phyloP scores from a whole-genome alignment of 345 rosid genomes.

The Salix koriyanagi region DNA sequence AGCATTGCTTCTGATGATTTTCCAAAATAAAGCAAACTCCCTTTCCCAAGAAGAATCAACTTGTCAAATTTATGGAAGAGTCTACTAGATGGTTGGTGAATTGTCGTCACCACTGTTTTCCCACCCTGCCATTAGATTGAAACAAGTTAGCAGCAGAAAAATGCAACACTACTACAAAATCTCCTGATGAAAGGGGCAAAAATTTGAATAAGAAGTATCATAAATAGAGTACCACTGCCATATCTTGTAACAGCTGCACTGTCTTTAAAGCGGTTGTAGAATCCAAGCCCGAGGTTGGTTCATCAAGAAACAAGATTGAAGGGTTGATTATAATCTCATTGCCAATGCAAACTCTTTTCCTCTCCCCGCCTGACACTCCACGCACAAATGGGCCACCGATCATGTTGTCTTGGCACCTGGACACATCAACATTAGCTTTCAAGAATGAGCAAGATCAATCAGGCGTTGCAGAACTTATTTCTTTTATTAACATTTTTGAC shows the following conservation, averaged over 20 bases:
- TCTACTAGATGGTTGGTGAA: conserved; percentile 97
- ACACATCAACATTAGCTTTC: background rate
- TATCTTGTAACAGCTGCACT: conserved; percentile 77
- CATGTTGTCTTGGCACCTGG: conserved; percentile 91
- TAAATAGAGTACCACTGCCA: conserved; percentile 59
- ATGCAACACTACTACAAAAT: background rate
- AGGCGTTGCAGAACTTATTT: background rate
- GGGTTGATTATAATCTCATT: conserved; percentile 93
- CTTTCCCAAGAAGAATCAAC: conserved; percentile 89
- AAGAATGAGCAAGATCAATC: background rate
- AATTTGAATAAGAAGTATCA: background rate
- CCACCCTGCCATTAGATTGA: conserved; percentile 59
- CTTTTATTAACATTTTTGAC: background rate
- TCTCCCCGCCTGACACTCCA: conserved; percentile 95
- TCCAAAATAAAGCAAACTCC: conserved; percentile 85
- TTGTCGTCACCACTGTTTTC: conserved; percentile 87
- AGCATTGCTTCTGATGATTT: conserved; percentile 79
- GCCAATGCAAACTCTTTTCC: conserved; percentile 94
- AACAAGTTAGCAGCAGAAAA: conserved; percentile 2
- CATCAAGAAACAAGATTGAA: conserved; percentile 86
- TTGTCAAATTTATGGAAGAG: conserved; percentile 90
- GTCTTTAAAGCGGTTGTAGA: conserved; percentile 91
- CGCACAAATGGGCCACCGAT: conserved; percentile 95
- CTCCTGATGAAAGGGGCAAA: background rate
- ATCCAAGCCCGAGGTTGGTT: conserved; percentile 97